Evolutionary conservation across 768 basidiomycete genomes (phyloP).

Genomic region (Neoboletus magnificus): DNA sequence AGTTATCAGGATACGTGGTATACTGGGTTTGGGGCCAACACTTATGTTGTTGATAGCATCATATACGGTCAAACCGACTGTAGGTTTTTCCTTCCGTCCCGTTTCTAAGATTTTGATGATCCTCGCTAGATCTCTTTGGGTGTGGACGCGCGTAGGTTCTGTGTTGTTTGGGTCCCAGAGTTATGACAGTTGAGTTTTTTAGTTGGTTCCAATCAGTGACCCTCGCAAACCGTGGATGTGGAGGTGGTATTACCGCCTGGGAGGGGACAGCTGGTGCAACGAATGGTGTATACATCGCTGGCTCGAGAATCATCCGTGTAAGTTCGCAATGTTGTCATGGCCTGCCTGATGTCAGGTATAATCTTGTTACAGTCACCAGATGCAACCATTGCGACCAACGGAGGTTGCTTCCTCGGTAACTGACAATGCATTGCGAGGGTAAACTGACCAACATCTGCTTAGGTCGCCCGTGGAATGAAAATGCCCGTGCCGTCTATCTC

Average conservation of each 20-base stretch:
- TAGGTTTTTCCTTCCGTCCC: constrained; percentile 25
- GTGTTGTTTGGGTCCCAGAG: background rate
- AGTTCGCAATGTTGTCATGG: constrained; percentile 13
- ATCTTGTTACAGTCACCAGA: constrained; percentile 49
- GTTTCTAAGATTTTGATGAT: background rate
- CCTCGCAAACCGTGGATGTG: constrained; percentile 61
- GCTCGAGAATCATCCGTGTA: constrained; percentile 56
- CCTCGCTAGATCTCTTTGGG: constrained; percentile 14
- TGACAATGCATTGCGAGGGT: background rate
- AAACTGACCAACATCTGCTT: background rate
- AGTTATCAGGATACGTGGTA: constrained; percentile 48
- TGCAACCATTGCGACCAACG: constrained; percentile 41
- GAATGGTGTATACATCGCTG: constrained; percentile 52
- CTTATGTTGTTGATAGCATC: constrained; percentile 59
- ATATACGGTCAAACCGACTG: constrained; percentile 66
- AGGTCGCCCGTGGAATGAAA: constrained; percentile 60
- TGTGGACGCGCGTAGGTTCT: constrained; percentile 4
- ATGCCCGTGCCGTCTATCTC: constrained; percentile 53
- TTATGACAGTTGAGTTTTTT: background rate
- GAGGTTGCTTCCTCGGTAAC: constrained; percentile 50
- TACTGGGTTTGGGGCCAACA: constrained; percentile 54
- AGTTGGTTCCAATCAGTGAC: constrained; percentile 61
- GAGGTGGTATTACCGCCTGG: constrained; percentile 66
- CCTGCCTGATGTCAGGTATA: background rate
- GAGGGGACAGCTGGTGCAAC: constrained; percentile 43